phyloP scores from a whole-genome alignment of 2,329 filamentous ascomycete species.

The Scleromitrula shiraiana region DNA sequence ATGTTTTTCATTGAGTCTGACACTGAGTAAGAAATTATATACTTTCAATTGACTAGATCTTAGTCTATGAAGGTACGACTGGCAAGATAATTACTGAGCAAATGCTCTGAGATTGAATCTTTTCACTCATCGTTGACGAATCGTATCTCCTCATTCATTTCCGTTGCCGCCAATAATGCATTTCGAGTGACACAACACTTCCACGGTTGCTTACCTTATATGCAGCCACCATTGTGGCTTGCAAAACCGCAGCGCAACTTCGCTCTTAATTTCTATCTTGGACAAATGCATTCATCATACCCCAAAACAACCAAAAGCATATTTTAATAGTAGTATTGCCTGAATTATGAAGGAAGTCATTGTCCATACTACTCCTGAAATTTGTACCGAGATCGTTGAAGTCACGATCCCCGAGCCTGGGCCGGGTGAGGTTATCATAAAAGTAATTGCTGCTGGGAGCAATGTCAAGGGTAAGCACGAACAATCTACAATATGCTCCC shows the following conservation, averaged over 20 bases:
- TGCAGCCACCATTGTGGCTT: neutral
- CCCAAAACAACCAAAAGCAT: neutral
- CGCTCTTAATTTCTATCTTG: neutral
- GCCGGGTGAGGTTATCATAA: conserved; percentile 20
- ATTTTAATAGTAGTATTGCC: neutral
- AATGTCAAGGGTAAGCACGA: conserved; percentile 12
- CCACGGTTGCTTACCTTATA: neutral
- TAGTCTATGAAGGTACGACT: too few species aligned
- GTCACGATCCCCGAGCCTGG: conserved; percentile 16
- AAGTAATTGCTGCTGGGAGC: conserved; percentile 21
- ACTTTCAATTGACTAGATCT: too few species aligned
- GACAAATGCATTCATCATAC: neutral
- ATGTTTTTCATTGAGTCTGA: too few species aligned
- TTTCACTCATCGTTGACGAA: neutral
- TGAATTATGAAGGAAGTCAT: conserved; percentile 21
- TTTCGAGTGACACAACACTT: neutral
- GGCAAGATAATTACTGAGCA: too few species aligned
- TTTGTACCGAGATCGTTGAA: conserved; percentile 17
- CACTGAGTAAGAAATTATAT: too few species aligned
- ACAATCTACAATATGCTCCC: neutral
- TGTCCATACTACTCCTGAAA: conserved; percentile 13
- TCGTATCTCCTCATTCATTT: neutral
- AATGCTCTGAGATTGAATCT: too few species aligned
- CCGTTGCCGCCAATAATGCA: neutral
- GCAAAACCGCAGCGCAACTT: neutral